A percentile compares a stretch with the other conserved stretches of the same genome.
phyloP scores from a whole-genome alignment of 305 asterid genomes.

The Fraxinus sp. region DNA sequence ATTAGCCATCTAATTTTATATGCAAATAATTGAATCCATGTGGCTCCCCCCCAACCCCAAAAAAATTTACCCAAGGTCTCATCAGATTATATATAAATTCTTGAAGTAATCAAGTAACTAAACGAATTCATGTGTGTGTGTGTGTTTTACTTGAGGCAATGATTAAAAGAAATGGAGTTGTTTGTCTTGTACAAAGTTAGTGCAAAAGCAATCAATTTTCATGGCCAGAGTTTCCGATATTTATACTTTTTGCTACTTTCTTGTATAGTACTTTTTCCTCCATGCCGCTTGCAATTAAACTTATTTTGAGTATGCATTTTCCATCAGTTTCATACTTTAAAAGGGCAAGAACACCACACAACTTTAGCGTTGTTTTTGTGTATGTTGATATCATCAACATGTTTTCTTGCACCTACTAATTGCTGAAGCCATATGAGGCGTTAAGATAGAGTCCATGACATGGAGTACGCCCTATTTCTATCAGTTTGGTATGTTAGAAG shows the following conservation, averaged over 20 bases:
- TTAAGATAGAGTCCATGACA: neutral
- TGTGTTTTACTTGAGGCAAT: neutral
- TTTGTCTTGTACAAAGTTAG: neutral
- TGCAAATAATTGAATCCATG: neutral
- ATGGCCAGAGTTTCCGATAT: neutral
- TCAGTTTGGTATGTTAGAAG: neutral
- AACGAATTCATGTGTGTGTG: neutral
- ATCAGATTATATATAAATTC: neutral
- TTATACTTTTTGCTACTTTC: neutral
- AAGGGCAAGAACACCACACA: neutral
- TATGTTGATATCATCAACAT: neutral
- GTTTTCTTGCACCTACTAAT: constrained; percentile 1
- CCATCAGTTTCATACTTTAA: neutral
- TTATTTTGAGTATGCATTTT: neutral
- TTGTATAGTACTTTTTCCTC: neutral
- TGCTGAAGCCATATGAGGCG: neutral
- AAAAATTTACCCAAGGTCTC: neutral
- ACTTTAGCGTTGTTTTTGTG: neutral
- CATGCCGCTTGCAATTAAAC: neutral
- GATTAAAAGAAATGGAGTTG: neutral
- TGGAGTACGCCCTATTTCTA: neutral
- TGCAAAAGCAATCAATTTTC: neutral
- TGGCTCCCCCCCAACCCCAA: neutral
- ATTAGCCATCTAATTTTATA: neutral
- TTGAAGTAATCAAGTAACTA: neutral